Evolutionary conservation across 257 asterid species (phyloP), one percentile per base, ranked within the genome.

Genomic region (Euphrasia confusa): DNA sequence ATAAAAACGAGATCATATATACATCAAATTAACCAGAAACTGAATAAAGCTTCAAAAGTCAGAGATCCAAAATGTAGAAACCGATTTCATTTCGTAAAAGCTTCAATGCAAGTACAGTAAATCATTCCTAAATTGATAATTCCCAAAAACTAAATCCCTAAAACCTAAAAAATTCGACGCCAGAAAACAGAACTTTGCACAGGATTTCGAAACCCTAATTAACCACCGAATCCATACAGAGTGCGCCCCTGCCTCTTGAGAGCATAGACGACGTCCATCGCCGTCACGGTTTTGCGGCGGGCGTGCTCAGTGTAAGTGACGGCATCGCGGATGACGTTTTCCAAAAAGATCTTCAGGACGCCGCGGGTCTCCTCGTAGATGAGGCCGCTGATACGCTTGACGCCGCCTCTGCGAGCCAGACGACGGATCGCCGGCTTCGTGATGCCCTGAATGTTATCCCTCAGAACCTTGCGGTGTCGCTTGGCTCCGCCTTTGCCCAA

Each of bases 351-450:
- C 73, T 75, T 75, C 33, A 75, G 21, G 7, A 75, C 76, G 7
- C 79, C 76, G 27, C 79, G 76, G 11, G 73, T 72, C 15, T 73
- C 77, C 30, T 73, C 77, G 17, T 80, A 80, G 64, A 80, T 47
- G 53, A 47, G 53, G 18, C 53, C 53, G 17, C 53, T 47, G 53
- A 47, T 47, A 1, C 53, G 53, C 53, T 47, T 47, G 17, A 47
- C 53, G 5, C 53, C 53, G 53, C 53, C 53, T 11, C 53, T 68
- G 56, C 84, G 82, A 48, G 84, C 88, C 63, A 81, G 26, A 10
- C 84, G 83, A 61, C 81, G 78, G 0, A 81, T 81, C 44, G 84
- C 84, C 50, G 84, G 84, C 77, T 81, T 78, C 58, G 79, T 70
- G 63, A 73, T 73, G 7, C 77, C 77, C 66, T 47, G 53, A 5